Conservation (phyloP, 2,329 filamentous ascomycete genomes). For the Aureobasidium melanogenum region DNA sequence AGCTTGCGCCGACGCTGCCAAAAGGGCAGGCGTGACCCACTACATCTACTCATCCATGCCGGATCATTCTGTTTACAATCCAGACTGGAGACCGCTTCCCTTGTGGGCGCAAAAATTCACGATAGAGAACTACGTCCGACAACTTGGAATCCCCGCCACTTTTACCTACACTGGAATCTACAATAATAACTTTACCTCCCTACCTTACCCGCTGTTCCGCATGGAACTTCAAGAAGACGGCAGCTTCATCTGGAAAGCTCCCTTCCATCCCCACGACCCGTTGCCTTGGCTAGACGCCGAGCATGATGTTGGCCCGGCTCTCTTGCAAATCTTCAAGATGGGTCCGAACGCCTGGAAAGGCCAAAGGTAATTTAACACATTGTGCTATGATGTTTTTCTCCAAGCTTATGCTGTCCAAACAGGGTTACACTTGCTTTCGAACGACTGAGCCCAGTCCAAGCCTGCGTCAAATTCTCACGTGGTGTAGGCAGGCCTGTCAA, state of each 20-base stretch:
- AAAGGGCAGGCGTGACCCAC: constrained; percentile 74
- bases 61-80: constrained; percentile 73
- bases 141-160: constrained; percentile 74
- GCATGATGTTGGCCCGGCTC: constrained; percentile 86
- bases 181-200: constrained; percentile 96
- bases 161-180: constrained; percentile 97
- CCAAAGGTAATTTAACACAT: constrained; percentile 45
- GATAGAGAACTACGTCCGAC: constrained; percentile 82
- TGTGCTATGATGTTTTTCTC: background rate
- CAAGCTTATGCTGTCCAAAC: background rate
- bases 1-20: constrained; percentile 80
- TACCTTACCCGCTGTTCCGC: constrained; percentile 88
- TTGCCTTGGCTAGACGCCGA: constrained; percentile 95
- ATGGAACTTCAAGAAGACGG: constrained; percentile 82
- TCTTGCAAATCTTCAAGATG: constrained; percentile 93
- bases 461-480: constrained; percentile 68
- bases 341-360: constrained; percentile 76
- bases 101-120: constrained; percentile 90
- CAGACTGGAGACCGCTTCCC: constrained; percentile 71
- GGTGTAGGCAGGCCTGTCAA: constrained; percentile 69
- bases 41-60: constrained; percentile 98
- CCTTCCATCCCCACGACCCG: constrained; percentile 81
- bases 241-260: constrained; percentile 85
- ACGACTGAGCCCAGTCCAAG: constrained; percentile 73
- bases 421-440: constrained; percentile 88